Conservation (phyloP, 352 stramenopile species). For the Hyaloperonospora brassicae region DNA sequence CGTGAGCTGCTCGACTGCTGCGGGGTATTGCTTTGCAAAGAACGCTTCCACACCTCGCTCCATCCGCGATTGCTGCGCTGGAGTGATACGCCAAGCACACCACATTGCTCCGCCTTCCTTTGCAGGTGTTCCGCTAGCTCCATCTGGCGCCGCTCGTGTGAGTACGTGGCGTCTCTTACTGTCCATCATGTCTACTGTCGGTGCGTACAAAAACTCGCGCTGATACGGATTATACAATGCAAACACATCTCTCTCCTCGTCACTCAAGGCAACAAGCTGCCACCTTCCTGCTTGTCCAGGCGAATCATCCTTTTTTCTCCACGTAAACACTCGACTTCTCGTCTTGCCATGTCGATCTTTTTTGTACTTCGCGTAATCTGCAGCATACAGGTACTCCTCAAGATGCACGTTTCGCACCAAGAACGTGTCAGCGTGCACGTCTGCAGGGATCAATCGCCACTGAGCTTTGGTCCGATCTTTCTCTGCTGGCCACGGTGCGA, state of each 20-base stretch:
- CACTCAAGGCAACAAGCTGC: slow-evolving; percentile 46
- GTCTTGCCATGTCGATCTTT: slow-evolving; percentile 39
- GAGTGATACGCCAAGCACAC: slow-evolving; percentile 45
- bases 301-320: slow-evolving; percentile 37
- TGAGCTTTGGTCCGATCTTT: slow-evolving; percentile 41
- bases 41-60: slow-evolving; percentile 66
- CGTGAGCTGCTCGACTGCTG: slow-evolving; percentile 45
- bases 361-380: slow-evolving; percentile 63
- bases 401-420: slow-evolving; percentile 50
- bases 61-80: slow-evolving; percentile 34
- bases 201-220: slow-evolving; percentile 61
- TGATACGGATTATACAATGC: slow-evolving; percentile 72
- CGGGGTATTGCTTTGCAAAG: slow-evolving; percentile 49
- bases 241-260: slow-evolving; percentile 46
- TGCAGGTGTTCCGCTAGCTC: slow-evolving; percentile 19
- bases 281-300: slow-evolving; percentile 49
- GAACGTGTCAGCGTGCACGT: slow-evolving; percentile 51
- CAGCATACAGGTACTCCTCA: slow-evolving; percentile 57
- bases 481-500: slow-evolving; percentile 19
- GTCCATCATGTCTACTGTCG: slow-evolving; percentile 43
- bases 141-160: slow-evolving; percentile 41
- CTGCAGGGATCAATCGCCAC: slow-evolving; percentile 54
- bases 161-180: slow-evolving; percentile 46
- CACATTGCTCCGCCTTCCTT: slow-evolving; percentile 39
- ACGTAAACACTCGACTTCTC: slow-evolving; percentile 56